Percentiles rank a stretch among this genome's conserved stretches.
Conservation (phyloP, 768 basidiomycete genomes). For the Xerocomellus dryophilus region DNA sequence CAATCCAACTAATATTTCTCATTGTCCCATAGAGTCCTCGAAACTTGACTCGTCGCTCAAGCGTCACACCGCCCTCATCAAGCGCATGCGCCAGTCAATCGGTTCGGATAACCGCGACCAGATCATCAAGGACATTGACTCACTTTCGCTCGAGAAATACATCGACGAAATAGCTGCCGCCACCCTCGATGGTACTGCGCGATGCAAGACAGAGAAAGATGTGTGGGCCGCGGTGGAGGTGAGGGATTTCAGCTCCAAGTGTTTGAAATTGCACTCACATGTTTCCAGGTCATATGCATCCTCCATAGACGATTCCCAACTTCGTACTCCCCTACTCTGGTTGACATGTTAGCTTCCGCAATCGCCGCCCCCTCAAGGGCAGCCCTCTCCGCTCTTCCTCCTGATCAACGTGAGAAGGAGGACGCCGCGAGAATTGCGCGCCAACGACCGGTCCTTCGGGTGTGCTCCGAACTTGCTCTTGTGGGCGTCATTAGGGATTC, state of each 20-base stretch:
- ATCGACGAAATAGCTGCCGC: conserved; percentile 91
- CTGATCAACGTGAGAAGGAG: conserved; percentile 91
- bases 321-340: conserved; percentile 70
- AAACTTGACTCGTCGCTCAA: conserved; percentile 94
- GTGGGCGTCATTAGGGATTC: conserved; percentile 80
- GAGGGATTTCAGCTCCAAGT: conserved; percentile 16
- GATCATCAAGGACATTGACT: conserved; percentile 88
- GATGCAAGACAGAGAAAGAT: conserved; percentile 92
- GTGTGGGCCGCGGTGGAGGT: conserved; percentile 93
- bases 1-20: conserved; percentile 5
- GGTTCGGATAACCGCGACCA: conserved; percentile 79
- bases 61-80: conserved; percentile 93
- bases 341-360: conserved; percentile 55
- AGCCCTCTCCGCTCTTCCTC: conserved; percentile 51
- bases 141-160: conserved; percentile 91
- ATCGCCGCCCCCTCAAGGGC: conserved; percentile 59
- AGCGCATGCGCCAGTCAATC: conserved; percentile 85
- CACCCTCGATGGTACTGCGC: conserved; percentile 75
- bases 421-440: conserved; percentile 73
- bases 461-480: conserved; percentile 87
- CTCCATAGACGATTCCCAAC: conserved; percentile 85
- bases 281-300: conserved; percentile 73
- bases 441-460: conserved; percentile 81
- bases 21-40: conserved; percentile 48
- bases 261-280: conserved; percentile 1